A percentile compares a stretch with the other conserved stretches of the same genome.
phyloP scores from a whole-genome alignment of 352 stramenopile species.

The Lagenidium giganteum region DNA sequence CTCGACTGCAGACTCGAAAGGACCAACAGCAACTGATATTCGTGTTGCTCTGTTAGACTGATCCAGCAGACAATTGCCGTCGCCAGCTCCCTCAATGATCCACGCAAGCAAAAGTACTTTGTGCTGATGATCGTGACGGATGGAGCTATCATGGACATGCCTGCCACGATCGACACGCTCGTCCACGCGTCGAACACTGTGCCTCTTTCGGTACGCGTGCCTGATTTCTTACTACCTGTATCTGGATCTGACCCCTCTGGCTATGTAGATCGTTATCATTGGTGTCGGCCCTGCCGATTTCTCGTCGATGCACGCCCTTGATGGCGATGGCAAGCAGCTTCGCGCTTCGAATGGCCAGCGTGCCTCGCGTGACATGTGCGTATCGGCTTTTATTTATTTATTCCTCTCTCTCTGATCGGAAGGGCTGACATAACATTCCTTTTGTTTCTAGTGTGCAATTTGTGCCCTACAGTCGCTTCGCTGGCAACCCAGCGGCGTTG shows the following conservation, averaged over 20 bases:
- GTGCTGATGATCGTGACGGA: constrained; percentile 87
- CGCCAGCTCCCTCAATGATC: constrained; percentile 29
- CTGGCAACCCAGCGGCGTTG: constrained; percentile 31
- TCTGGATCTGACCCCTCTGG: constrained; percentile 10
- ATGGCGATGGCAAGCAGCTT: constrained; percentile 55
- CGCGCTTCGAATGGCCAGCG: constrained; percentile 25
- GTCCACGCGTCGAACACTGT: constrained; percentile 47
- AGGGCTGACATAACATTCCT: constrained; percentile 5
- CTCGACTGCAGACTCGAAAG: too few relatives aligned
- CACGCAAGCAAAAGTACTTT: constrained; percentile 75
- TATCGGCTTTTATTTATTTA: background rate
- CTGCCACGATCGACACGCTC: constrained; percentile 47
- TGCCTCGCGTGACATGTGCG: constrained; percentile 57
- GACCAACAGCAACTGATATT: too few relatives aligned
- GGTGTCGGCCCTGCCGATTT: constrained; percentile 71
- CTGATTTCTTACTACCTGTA: background rate
- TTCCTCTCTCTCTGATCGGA: background rate
- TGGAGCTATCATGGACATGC: constrained; percentile 87
- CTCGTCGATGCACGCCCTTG: constrained; percentile 54
- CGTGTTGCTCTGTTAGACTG: constrained; percentile 17
- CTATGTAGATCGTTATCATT: constrained; percentile 63
- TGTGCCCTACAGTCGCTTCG: constrained; percentile 53
- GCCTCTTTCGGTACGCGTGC: constrained; percentile 43
- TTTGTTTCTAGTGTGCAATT: constrained; percentile 45
- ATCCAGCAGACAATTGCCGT: constrained; percentile 53